Evolutionary conservation across 768 basidiomycete genomes (phyloP).

Genomic region (Lepiota brunneoincarnata): DNA sequence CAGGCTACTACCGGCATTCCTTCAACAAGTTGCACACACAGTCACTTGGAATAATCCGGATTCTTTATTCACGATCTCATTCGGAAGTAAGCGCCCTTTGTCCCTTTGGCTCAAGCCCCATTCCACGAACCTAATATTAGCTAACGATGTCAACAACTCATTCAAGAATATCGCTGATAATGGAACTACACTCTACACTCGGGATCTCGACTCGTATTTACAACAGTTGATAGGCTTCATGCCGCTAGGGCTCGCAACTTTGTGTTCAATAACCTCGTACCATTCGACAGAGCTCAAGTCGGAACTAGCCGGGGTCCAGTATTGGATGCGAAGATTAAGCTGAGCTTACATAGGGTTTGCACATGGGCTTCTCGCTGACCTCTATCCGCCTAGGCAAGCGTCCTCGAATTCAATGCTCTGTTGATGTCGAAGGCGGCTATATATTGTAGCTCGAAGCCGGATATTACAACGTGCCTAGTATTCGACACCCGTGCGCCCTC

Average conservation of each 20-base stretch:
- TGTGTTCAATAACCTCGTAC: slow-evolving; percentile 21
- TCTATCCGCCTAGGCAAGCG: slow-evolving; percentile 13
- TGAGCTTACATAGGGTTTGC: background rate
- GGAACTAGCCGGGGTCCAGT: slow-evolving; percentile 16
- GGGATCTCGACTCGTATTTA: slow-evolving; percentile 18
- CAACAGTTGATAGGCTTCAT: slow-evolving; percentile 19
- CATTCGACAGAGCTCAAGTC: slow-evolving; percentile 20
- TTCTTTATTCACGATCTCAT: slow-evolving; percentile 19
- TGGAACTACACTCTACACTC: slow-evolving; percentile 17
- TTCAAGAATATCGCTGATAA: slow-evolving; percentile 16
- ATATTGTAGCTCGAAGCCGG: slow-evolving; percentile 17
- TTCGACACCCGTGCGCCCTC: slow-evolving; percentile 19
- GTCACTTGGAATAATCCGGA: slow-evolving; percentile 18
- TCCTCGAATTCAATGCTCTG: slow-evolving; percentile 19
- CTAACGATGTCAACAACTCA: slow-evolving; percentile 21
- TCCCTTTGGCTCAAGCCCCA: background rate
- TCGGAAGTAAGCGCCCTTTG: slow-evolving; percentile 17
- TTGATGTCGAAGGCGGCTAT: slow-evolving; percentile 14
- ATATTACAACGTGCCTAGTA: slow-evolving; percentile 15
- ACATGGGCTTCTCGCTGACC: background rate
- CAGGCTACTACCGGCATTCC: slow-evolving; percentile 19
- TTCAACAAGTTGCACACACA: slow-evolving; percentile 15
- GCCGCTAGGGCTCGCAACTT: slow-evolving; percentile 20
- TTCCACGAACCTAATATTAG: slow-evolving; percentile 1
- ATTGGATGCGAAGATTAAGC: slow-evolving; percentile 19